phyloP scores from a whole-genome alignment of 1,139 yeast genomes.

The Saccharomyces hybrid region DNA sequence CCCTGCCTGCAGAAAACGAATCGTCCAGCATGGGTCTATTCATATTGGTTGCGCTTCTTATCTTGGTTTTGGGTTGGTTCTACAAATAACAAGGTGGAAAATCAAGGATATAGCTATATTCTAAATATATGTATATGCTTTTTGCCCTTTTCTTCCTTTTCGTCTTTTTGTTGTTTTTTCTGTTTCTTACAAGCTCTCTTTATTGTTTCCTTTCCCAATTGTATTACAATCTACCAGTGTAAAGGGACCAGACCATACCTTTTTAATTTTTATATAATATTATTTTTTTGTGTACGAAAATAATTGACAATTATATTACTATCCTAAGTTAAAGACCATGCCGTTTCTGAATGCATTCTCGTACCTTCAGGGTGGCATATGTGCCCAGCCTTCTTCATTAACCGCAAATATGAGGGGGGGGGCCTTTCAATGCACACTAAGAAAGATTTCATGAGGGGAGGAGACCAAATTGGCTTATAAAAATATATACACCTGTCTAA shows the following conservation, averaged over 20 bases:
- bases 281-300: not conserved
- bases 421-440: not conserved
- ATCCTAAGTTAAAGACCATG: not conserved
- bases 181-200: not conserved
- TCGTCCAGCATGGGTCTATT: conserved; percentile 30
- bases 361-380: not conserved
- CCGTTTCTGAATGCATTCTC: not conserved
- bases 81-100: conserved; percentile 37
- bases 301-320: not conserved
- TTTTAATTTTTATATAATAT: not conserved
- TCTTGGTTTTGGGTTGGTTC: conserved; percentile 56
- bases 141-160: not conserved
- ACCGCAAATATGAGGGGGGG: not conserved
- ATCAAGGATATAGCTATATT: conserved; percentile 2
- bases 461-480: not conserved
- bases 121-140: not conserved
- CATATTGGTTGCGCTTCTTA: conserved; percentile 46
- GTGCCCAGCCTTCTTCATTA: not conserved
- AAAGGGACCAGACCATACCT: not conserved
- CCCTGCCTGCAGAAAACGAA: conserved; percentile 6
- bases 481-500: not conserved
- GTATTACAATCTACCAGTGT: not conserved
- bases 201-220: not conserved
- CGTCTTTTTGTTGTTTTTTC: not conserved
- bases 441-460: not conserved